These are phyloP conservation scores for Nicotiana benthamiana DNA, from an alignment of 257 asterid species.

Conservation along the genomic window DNA sequence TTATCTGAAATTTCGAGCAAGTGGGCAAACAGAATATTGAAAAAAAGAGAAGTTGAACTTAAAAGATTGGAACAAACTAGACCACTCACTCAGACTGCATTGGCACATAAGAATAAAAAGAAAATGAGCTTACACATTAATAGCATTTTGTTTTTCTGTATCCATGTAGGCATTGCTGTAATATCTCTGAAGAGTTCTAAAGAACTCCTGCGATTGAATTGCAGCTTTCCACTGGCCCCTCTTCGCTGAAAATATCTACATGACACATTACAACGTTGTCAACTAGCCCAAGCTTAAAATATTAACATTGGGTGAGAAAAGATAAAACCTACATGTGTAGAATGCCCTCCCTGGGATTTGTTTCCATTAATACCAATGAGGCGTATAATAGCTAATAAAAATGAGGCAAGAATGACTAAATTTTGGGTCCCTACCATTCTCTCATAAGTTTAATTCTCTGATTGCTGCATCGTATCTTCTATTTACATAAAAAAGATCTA, in stretches of 20 bases:
- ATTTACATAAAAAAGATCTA: background rate
- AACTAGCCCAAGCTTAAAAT: conserved; percentile 1
- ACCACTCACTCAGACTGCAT: conserved; percentile 9
- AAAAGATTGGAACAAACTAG: conserved; percentile 5
- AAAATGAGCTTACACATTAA: conserved; percentile 66
- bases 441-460: background rate
- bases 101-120: background rate
- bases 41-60: background rate
- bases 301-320: conserved; percentile 7
- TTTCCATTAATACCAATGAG: background rate
- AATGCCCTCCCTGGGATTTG: background rate
- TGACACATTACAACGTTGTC: conserved; percentile 3
- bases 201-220: conserved; percentile 90
- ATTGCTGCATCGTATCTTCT: background rate
- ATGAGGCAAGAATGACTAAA: background rate
- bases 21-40: background rate
- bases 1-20: background rate
- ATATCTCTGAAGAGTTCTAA: conserved; percentile 93
- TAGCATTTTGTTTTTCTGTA: conserved; percentile 86
- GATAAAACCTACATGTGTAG: background rate
- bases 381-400: background rate
- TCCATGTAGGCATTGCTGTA: conserved; percentile 95
- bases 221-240: conserved; percentile 99
- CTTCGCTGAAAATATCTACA: conserved; percentile 82
- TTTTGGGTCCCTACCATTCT: background rate